These are phyloP conservation scores for Kazachstania martiniae DNA, from an alignment of 805 yeast genomes.

Conservation along the genomic window DNA sequence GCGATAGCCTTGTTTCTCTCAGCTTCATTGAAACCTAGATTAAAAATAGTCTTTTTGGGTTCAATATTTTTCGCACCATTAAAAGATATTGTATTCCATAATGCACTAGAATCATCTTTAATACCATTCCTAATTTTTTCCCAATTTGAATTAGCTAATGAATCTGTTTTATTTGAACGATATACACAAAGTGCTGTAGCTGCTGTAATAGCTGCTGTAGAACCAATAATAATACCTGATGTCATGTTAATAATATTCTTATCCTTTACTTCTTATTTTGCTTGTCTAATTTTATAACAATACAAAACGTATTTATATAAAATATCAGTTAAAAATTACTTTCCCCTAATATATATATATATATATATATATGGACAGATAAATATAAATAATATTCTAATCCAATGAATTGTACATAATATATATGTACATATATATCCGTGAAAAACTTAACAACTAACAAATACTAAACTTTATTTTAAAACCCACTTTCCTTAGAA, in stretches of 20 bases:
- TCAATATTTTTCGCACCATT: background rate
- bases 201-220: background rate
- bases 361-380: background rate
- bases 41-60: conserved; percentile 16
- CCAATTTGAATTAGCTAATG: too few relatives aligned
- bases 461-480: too few relatives aligned
- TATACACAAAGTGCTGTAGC: too few relatives aligned
- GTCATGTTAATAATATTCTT: background rate
- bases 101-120: conserved; percentile 7
- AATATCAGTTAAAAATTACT: too few relatives aligned
- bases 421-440: too few relatives aligned
- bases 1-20: conserved; percentile 23
- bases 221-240: background rate
- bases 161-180: too few relatives aligned
- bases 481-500: too few relatives aligned
- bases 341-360: background rate
- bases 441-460: too few relatives aligned
- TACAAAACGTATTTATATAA: too few relatives aligned
- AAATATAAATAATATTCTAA: too few relatives aligned
- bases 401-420: too few relatives aligned
- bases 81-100: background rate
- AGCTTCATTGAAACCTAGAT: conserved; percentile 20
- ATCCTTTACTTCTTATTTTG: background rate
- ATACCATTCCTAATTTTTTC: conserved; percentile 7
- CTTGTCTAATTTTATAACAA: too few relatives aligned